Evolutionary conservation across 2,329 filamentous ascomycete genomes (phyloP), one percentile per base, ranked within the genome.

Genomic region (Didymellaceae sp.): DNA sequence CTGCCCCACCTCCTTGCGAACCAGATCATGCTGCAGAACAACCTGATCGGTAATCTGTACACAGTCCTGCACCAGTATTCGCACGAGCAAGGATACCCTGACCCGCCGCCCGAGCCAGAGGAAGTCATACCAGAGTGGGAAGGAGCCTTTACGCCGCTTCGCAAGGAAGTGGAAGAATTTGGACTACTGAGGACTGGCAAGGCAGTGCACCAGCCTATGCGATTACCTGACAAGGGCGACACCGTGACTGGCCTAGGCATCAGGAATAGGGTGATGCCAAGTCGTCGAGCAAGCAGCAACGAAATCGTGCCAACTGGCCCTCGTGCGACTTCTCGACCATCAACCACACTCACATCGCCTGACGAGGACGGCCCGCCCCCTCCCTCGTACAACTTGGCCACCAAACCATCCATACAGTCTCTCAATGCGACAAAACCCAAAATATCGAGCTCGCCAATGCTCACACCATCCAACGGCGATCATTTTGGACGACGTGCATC

Each of bases 21-120:
- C 26, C 87, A 92, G 64, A 84, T 93, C 34, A 80, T 88, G 66
- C 85, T 91, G 21, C 90, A 93, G 71, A 91, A 91, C 68, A 83
- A 85, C 37, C 78, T 94, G 42, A 82, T 94, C 5, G 90, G 86
- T 0, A 80, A 91, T 54, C 86, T 90, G 61, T 94, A 94, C 73
- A 94, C 90, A 1, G 80, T 85, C 4, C 76, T 93, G 6, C 86
- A 91, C 67, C 84, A 82, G 48, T 94, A 88, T 71, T 90, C 87
- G 59, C 79, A 86, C 59, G 82, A 87, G 22, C 79, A 86, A 59
- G 78, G 82, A 5, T 87, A 91, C 62, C 87, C 87, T 0, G 87
- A 86, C 35, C 87, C 89, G 1, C 80, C 89, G 9, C 87, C 89
- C 2, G 82, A 86, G 13, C 87, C 91, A 78, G 84, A 87, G 20